A percentile compares a stretch with the other conserved stretches of the same genome.
Conservation (phyloP, 164 flowering plant species). For the Macadamia tetraphylla region DNA sequence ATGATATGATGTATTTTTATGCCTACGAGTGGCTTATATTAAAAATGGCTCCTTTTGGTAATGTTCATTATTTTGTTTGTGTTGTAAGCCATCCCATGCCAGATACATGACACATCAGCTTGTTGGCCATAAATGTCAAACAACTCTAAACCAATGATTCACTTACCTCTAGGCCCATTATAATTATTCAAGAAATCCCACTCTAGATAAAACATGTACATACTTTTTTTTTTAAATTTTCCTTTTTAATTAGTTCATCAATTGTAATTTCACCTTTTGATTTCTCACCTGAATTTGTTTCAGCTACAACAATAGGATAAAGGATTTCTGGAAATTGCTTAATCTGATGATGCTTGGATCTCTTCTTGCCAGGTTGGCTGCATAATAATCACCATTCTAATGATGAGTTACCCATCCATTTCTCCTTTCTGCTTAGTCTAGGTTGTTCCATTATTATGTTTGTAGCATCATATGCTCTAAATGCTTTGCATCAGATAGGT, state of each 20-base stretch:
- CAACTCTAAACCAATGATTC: too few species aligned
- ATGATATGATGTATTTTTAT: too few species aligned
- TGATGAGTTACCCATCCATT: background rate
- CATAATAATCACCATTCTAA: background rate
- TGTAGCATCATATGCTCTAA: conserved; percentile 88
- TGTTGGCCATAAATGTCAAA: too few species aligned
- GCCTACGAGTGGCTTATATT: too few species aligned
- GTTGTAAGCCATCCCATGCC: too few species aligned
- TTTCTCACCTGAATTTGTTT: conserved; percentile 11
- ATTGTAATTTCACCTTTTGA: background rate
- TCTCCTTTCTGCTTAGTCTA: conserved; percentile 46
- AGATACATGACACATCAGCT: too few species aligned
- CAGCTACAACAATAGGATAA: conserved; percentile 87
- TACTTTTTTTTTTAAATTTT: too few species aligned
- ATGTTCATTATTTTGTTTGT: too few species aligned
- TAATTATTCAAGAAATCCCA: too few species aligned
- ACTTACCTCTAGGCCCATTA: too few species aligned
- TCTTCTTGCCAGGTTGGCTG: conserved; percentile 68
- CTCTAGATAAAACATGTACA: too few species aligned
- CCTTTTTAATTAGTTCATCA: background rate
- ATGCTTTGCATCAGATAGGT: conserved; percentile 66
- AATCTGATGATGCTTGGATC: conserved; percentile 53
- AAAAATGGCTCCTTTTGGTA: too few species aligned
- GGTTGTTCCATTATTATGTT: conserved; percentile 65
- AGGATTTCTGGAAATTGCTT: conserved; percentile 63